Evolutionary conservation across 2,329 filamentous ascomycete species (phyloP), one percentile per base, ranked within the genome.

Genomic region (Corynespora cassiicola): DNA sequence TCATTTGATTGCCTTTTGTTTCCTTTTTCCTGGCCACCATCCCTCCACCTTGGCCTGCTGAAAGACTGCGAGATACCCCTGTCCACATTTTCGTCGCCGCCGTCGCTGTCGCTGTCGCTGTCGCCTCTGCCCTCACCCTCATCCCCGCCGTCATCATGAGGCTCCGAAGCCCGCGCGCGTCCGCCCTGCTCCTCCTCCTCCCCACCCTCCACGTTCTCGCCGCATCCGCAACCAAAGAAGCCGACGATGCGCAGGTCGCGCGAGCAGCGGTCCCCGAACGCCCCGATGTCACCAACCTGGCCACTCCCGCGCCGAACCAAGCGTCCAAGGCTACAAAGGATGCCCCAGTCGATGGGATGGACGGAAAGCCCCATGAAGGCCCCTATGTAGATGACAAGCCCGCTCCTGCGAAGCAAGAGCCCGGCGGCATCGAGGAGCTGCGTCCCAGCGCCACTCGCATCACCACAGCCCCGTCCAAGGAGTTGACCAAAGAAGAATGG

Each of bases 341-440:
- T 73, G 89, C 88, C 39, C 92, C 92, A 0, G 86, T 96, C 14
- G 94, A 97, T 65, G 91, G 91, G 29, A 86, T 87, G 57, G 94
- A 97, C 72, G 94, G 94, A 31, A 94, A 91, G 72, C 94, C 94
- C 30, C 92, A 96, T 64, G 82, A 86, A 14, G 94, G 94, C 2
- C 94, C 94, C 2, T 85, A 81, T 61, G 84, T 91, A 40, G 82
- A 85, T 46, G 79, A 66, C 28, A 64, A 65, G 7, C 52, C 54
- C 26, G 51, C 57, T 11, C 36, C 51, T 24, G 51, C 60, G 14
- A 57, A 65, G 39, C 68, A 68, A 39, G 47, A 51, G 19, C 55
- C 61, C 2, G 57, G 55, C 7, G 61, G 56, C 2, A 56, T 70
- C 6, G 65, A 70, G 36, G 68, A 71, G 27, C 62, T 75, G 27